Evolutionary conservation across 1,284 basidiomycete species (phyloP), one percentile per base, ranked within the genome.

Genomic region (Hemileia vastatrix): DNA sequence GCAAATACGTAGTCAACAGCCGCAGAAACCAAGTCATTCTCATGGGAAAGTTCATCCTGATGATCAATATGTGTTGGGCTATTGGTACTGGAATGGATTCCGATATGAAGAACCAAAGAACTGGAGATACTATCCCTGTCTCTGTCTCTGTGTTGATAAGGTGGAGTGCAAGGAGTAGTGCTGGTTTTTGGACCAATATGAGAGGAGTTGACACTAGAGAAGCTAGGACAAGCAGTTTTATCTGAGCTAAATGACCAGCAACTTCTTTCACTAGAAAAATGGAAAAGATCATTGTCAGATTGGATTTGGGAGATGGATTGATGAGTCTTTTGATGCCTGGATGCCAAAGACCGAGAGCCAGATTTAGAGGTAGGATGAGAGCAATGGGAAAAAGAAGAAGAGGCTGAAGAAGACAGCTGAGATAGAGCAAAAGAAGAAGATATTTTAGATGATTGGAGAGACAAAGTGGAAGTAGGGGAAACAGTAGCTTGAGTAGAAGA

Each of bases 241-340:
- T 53, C 57, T 21, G 57, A 59, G 24, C 57, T 44, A 43, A 59
- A 18, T 23, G 57, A 59, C 52, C 15, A 44, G 44, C 57, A 50
- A 8, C 32, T 36, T 27, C 8, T 24, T 47, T 23, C 13, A 32
- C 33, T 9, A 4, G 45, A 47, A 19, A 49, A 47, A 1, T 40
- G 3, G 24, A 6, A 24, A 24, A n/a, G n/a, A n/a, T n/a, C n/a
- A n/a, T n/a, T n/a, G 45, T n/a, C 40, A 21, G n/a, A n/a, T n/a
- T n/a, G n/a, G n/a, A n/a, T n/a, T n/a, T n/a, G n/a, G n/a, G n/a
- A n/a, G n/a, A n/a, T n/a, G n/a, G n/a, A n/a, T n/a, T n/a, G n/a
- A n/a, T n/a, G n/a, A n/a, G n/a, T n/a, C n/a, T n/a, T n/a, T n/a
- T n/a, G n/a, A n/a, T n/a, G n/a, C n/a, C n/a, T n/a, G n/a, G n/a